A percentile compares a stretch with the other conserved stretches of the same genome.
These are phyloP conservation scores for Pythium biforme DNA, from an alignment of 352 stramenopile genomes.

Conservation along the genomic window DNA sequence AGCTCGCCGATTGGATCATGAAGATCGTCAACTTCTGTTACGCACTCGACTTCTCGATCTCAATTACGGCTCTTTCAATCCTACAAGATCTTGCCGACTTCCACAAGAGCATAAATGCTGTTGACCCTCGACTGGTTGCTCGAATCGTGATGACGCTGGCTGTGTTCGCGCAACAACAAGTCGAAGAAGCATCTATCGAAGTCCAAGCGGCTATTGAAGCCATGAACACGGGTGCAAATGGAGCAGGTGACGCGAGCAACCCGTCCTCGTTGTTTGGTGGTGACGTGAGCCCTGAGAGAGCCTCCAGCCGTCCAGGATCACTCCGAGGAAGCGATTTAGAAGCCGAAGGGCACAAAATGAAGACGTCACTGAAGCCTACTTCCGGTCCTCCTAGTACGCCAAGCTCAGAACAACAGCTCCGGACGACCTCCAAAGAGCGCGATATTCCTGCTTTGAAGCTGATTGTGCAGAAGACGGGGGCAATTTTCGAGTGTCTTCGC, in stretches of 20 bases:
- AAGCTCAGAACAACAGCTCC: not conserved
- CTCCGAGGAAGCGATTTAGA: slow-evolving; percentile 31
- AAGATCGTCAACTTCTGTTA: slow-evolving; percentile 82
- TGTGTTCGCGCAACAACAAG: slow-evolving; percentile 83
- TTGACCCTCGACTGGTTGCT: slow-evolving; percentile 66
- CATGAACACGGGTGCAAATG: slow-evolving; percentile 9
- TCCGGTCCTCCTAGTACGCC: slow-evolving; percentile 10
- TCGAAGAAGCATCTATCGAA: slow-evolving; percentile 86
- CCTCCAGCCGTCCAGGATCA: slow-evolving; percentile 13
- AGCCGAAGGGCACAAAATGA: slow-evolving; percentile 63
- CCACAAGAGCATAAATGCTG: slow-evolving; percentile 62
- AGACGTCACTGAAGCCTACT: slow-evolving; percentile 46
- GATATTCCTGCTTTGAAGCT: slow-evolving; percentile 69
- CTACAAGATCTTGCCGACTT: slow-evolving; percentile 80
- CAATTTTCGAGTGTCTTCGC: slow-evolving; percentile 84
- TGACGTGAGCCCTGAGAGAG: slow-evolving; percentile 9
- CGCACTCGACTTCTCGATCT: slow-evolving; percentile 68
- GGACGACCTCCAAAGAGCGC: slow-evolving; percentile 34
- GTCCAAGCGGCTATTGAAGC: slow-evolving; percentile 79
- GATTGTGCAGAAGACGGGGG: slow-evolving; percentile 81
- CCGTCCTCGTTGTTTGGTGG: slow-evolving; percentile 23
- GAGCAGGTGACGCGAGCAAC: slow-evolving; percentile 8
- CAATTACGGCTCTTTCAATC: slow-evolving; percentile 73
- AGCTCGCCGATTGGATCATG: slow-evolving; percentile 76
- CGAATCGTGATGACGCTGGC: slow-evolving; percentile 88